Percentiles rank a stretch among this genome's conserved stretches.
phyloP scores from a whole-genome alignment of 129 eudicot species.

The Chrysanthemum seticuspe region DNA sequence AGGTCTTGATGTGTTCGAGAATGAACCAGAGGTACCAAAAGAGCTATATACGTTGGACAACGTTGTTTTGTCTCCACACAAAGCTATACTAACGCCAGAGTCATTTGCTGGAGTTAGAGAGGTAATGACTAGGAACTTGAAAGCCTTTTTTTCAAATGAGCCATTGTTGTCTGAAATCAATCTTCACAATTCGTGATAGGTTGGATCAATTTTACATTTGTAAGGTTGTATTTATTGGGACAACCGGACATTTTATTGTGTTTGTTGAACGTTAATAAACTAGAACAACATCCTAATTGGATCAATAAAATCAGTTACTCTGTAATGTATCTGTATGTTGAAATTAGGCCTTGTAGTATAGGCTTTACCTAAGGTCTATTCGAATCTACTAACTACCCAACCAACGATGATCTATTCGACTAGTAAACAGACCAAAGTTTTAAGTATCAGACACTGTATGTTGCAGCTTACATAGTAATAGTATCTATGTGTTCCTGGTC shows the following conservation, averaged over 20 bases:
- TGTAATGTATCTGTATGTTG: background rate
- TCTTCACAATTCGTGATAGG: constrained; percentile 10
- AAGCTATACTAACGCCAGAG: constrained; percentile 59
- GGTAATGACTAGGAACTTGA: constrained; percentile 35
- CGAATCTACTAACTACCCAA: too few relatives aligned
- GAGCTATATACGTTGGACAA: constrained; percentile 59
- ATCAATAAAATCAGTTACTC: background rate
- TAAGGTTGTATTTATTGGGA: background rate
- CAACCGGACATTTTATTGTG: background rate
- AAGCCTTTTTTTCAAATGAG: constrained; percentile 58
- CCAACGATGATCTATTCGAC: too few relatives aligned
- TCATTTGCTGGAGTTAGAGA: constrained; percentile 39
- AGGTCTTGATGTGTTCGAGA: constrained; percentile 78
- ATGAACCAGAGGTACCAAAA: constrained; percentile 68
- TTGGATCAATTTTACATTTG: background rate
- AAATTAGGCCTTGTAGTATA: too few relatives aligned
- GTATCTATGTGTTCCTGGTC: too few relatives aligned
- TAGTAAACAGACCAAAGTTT: too few relatives aligned
- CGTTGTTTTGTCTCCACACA: constrained; percentile 77
- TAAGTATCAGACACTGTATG: too few relatives aligned
- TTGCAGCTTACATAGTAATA: too few relatives aligned
- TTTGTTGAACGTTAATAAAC: constrained; percentile 1
- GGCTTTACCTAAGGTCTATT: too few relatives aligned
- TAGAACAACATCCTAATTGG: background rate
- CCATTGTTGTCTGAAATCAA: constrained; percentile 53